Conservation (phyloP, 495 filamentous ascomycete species). For the Podospora pseudocomata region DNA sequence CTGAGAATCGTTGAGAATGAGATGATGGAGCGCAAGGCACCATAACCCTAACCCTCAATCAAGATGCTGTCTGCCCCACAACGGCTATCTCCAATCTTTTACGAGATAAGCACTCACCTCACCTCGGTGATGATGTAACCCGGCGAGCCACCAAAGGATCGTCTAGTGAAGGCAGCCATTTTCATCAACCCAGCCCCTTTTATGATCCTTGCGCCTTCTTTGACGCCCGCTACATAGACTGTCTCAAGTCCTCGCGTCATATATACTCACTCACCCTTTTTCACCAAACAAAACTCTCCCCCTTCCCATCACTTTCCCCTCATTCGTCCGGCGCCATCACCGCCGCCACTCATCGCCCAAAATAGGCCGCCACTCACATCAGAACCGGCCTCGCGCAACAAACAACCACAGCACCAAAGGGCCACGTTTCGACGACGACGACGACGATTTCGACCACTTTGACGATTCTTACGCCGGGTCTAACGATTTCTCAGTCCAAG, state of each 20-base stretch:
- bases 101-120: not conserved
- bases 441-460: slow-evolving; percentile 7
- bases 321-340: not conserved
- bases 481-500: slow-evolving; percentile 25
- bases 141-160: not conserved
- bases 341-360: not conserved
- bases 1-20: too few species aligned
- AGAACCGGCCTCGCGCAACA: not conserved
- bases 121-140: not conserved
- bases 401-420: not conserved
- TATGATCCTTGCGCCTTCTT: not conserved
- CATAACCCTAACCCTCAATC: not conserved
- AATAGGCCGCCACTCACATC: not conserved
- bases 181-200: not conserved
- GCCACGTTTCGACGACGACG: not conserved
- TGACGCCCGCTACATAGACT: not conserved
- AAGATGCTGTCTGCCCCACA: not conserved
- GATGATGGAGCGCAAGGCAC: too few species aligned
- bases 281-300: not conserved
- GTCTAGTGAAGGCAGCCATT: not conserved
- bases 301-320: not conserved
- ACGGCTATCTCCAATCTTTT: not conserved
- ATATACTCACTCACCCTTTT: not conserved
- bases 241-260: not conserved
- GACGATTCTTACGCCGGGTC: slow-evolving; percentile 13